Base-by-base conservation (phyloP, 208 protist genomes). In the Vickermania ingenoplastis region DNA sequence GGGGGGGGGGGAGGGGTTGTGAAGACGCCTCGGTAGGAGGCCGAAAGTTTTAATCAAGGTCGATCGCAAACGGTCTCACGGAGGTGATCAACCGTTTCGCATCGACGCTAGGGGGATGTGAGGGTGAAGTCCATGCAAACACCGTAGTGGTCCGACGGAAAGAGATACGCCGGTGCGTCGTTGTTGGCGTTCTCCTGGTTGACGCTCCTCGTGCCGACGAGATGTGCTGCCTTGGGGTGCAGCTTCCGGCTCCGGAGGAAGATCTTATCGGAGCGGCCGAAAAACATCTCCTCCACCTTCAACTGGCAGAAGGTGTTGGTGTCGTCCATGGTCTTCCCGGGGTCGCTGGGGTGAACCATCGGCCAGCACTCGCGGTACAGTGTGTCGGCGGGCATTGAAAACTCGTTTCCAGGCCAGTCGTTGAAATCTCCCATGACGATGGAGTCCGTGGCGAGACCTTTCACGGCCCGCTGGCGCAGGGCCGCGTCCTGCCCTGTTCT, bases 341-440 rank as follows among this genome's bases (percentile, higher is more conserved):
- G 65, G 53, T 89, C 59, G 7, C 55, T 48, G 0, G 81, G 83
- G 59, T 81, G 73, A 7, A 95, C 29, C 17, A 91, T 29, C 22
- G 86, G 86, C 89, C 89, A 95, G 63, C 82, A 86, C 53, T 95
- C 86, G 0, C 71, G 57, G 63, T 88, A 93, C 21, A 73, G 71
- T 54, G 83, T 79, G 45, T 87, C 80, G 3, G 54, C 1, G 30
- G 89, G 86, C 86, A 95, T 92, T 48, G 66, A 36, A 57, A 95
- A 93, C 65, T 92, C 82, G 61, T 85, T 91, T 49, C 71, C 75
- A 21, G 89, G 89, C 80, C 83, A 92, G 73, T 93, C 86, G 63
- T 95, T 95, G 77, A 95, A 95, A 70, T 95, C 89, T 3, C 89
- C 89, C 86, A 95, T 91, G 3, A 77, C 77, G 14, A 95, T 50